Evolutionary conservation across 352 stramenopile species (phyloP).

Genomic region (Lagenidium giganteum): DNA sequence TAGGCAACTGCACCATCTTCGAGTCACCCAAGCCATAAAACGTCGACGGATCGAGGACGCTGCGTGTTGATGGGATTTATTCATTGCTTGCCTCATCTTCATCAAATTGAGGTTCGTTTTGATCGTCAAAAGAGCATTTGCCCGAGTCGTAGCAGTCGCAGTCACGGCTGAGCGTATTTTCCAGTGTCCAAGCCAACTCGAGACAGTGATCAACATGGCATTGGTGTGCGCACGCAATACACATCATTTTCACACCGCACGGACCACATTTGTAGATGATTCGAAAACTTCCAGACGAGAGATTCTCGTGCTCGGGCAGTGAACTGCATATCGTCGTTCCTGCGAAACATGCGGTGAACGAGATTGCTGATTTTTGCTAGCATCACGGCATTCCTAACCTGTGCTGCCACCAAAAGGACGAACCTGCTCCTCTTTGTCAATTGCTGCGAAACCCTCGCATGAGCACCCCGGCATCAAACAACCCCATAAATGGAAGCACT

Average conservation of each 20-base stretch:
- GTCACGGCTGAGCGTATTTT: constrained; percentile 42
- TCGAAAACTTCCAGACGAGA: constrained; percentile 72
- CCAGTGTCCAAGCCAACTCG: constrained; percentile 49
- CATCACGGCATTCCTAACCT: too few relatives aligned
- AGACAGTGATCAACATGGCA: constrained; percentile 63
- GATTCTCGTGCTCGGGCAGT: constrained; percentile 36
- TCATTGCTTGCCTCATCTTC: constrained; percentile 1
- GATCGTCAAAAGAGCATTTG: constrained; percentile 26
- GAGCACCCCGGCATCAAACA: too few relatives aligned
- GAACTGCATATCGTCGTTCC: constrained; percentile 45
- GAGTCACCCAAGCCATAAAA: constrained; percentile 34
- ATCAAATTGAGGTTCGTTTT: constrained; percentile 5
- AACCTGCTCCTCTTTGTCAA: constrained; percentile 12
- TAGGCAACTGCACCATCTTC: constrained; percentile 63
- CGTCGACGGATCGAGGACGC: too few relatives aligned
- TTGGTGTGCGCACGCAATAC: constrained; percentile 60
- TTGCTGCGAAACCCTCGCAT: too few relatives aligned
- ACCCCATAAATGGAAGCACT: too few relatives aligned
- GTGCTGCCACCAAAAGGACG: constrained; percentile 37
- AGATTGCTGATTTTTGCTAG: too few relatives aligned
- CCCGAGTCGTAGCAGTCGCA: constrained; percentile 41
- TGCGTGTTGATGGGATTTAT: too few relatives aligned
- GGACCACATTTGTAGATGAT: constrained; percentile 59
- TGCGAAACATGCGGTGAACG: constrained; percentile 14
- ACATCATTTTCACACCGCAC: constrained; percentile 44